Conservation (phyloP, 2,329 filamentous ascomycete species). For the Dryadomyces quercus-mongolicae region DNA sequence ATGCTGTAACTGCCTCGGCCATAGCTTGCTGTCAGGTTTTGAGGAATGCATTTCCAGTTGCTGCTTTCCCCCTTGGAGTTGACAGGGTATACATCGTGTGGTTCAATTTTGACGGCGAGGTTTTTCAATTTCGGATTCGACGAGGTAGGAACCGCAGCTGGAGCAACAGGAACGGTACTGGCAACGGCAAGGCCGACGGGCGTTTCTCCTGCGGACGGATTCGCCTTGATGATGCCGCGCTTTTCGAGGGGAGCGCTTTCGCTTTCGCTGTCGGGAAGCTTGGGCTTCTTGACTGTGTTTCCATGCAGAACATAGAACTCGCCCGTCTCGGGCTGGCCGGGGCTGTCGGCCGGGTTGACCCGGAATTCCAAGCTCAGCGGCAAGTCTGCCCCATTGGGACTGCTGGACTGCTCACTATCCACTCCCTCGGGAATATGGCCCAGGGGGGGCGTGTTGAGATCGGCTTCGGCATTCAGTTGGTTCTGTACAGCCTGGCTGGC, state of each 20-base stretch:
- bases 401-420: not conserved
- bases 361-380: too few relatives aligned
- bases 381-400: too few relatives aligned
- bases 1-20: slow-evolving; percentile 41
- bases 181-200: not conserved
- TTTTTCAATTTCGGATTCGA: too few relatives aligned
- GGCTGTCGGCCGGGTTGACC: too few relatives aligned
- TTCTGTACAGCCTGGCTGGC: slow-evolving; percentile 23
- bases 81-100: slow-evolving; percentile 14
- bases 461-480: slow-evolving; percentile 19
- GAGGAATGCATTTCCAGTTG: slow-evolving; percentile 40
- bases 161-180: too few relatives aligned
- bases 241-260: not conserved
- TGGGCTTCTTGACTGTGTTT: too few relatives aligned
- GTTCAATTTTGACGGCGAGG: not conserved
- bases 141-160: too few relatives aligned
- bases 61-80: slow-evolving; percentile 21
- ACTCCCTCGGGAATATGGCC: slow-evolving; percentile 18
- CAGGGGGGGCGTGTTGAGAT: slow-evolving; percentile 12
- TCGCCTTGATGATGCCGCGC: not conserved
- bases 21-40: slow-evolving; percentile 41
- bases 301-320: too few relatives aligned
- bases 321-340: too few relatives aligned
- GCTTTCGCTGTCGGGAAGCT: not conserved
- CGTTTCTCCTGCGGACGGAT: not conserved